Evolutionary conservation across 257 asterid genomes (phyloP).

Genomic region (Plantago ovata): DNA sequence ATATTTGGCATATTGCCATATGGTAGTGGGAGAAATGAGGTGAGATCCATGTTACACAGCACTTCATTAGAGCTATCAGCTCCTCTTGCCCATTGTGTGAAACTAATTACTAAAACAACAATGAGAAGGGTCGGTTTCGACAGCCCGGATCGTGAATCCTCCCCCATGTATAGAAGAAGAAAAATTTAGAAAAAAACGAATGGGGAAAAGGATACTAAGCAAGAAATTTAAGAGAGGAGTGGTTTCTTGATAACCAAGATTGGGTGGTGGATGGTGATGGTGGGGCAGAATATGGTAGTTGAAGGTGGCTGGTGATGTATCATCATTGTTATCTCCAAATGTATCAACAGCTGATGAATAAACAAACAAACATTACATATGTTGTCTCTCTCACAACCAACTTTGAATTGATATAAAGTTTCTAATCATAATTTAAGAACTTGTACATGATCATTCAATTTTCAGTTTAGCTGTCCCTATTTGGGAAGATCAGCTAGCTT

Average conservation of each 20-base stretch:
- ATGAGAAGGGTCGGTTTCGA: constrained; percentile 7
- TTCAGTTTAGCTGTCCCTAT: constrained; percentile 20
- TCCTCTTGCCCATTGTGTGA: constrained; percentile 22
- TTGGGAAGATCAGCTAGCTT: not conserved
- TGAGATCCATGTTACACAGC: constrained; percentile 56
- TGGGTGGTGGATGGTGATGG: constrained; percentile 37
- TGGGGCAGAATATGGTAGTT: constrained; percentile 63
- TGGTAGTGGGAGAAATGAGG: constrained; percentile 75
- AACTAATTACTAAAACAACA: constrained; percentile 22
- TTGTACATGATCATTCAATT: not conserved
- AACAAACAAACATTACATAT: constrained; percentile 23
- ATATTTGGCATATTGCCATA: constrained; percentile 55
- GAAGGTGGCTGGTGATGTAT: constrained; percentile 69
- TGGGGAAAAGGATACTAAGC: constrained; percentile 12
- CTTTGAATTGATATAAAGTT: constrained; percentile 12
- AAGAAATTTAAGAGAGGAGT: constrained; percentile 18
- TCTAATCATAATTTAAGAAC: not conserved
- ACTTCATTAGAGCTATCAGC: constrained; percentile 18
- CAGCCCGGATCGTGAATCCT: constrained; percentile 21
- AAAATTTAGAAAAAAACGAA: constrained; percentile 21
- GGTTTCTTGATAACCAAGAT: constrained; percentile 36
- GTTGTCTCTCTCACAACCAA: constrained; percentile 33
- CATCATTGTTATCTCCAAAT: constrained; percentile 41
- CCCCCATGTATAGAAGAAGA: constrained; percentile 35
- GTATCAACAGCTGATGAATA: constrained; percentile 19